These are phyloP conservation scores for Glycyrrhiza uralensis DNA, from an alignment of 306 rosid genomes.

Conservation along the genomic window DNA sequence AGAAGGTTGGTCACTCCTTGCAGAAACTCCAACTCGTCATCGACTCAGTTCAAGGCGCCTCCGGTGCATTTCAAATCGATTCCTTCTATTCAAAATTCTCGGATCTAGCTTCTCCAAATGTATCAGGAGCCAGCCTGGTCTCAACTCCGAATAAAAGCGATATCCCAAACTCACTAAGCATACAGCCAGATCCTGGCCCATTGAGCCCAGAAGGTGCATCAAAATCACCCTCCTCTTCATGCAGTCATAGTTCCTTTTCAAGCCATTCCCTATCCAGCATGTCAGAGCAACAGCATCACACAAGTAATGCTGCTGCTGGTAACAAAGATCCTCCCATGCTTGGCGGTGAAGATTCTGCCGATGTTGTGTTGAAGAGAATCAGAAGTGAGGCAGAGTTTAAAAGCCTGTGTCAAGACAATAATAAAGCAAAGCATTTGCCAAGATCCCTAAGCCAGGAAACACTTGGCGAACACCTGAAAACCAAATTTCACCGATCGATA, in stretches of 20 bases:
- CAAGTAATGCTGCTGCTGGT: conserved; percentile 23
- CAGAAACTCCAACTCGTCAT: conserved; percentile 88
- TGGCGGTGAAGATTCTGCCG: conserved; percentile 37
- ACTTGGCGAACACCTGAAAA: conserved; percentile 40
- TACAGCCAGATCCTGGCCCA: conserved; percentile 40
- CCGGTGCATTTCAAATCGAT: conserved; percentile 78
- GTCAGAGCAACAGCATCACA: conserved; percentile 41
- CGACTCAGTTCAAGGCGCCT: conserved; percentile 85
- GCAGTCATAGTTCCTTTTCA: conserved; percentile 73
- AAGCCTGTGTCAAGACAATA: conserved; percentile 25
- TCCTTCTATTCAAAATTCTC: conserved; percentile 80
- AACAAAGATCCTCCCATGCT: conserved; percentile 41
- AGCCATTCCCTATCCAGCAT: conserved; percentile 75
- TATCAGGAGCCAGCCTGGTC: conserved; percentile 45
- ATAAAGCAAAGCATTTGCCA: conserved; percentile 35
- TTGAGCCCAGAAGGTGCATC: conserved; percentile 52
- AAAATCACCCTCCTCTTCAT: conserved; percentile 61
- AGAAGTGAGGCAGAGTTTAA: conserved; percentile 69
- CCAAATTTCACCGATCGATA: conserved; percentile 1
- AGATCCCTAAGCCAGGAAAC: conserved; percentile 67
- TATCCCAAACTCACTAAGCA: conserved; percentile 38
- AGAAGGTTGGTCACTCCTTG: conserved; percentile 95
- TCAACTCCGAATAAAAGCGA: conserved; percentile 56
- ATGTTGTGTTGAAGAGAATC: conserved; percentile 54
- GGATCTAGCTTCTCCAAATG: conserved; percentile 69